Conservation (phyloP, 345 rosid genomes). For the Populus simonii region DNA sequence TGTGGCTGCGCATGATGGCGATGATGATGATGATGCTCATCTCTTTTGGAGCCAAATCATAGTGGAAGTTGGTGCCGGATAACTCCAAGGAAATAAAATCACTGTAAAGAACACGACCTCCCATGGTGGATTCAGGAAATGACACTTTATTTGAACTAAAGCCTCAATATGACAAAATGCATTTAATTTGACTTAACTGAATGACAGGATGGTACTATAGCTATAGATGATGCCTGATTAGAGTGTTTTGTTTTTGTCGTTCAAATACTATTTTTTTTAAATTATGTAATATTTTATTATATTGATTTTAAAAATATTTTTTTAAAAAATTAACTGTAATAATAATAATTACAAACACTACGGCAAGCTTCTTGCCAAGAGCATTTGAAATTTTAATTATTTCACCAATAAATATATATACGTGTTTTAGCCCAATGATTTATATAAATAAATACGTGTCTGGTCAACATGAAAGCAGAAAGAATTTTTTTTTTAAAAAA, state of each 20-base stretch:
- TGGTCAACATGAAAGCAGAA: not conserved
- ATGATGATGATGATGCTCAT: conserved; percentile 1
- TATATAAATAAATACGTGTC: not conserved
- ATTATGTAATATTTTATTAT: too few species aligned
- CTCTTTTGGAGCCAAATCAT: conserved; percentile 23
- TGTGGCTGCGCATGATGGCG: not conserved
- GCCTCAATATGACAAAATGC: not conserved
- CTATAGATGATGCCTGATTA: too few species aligned
- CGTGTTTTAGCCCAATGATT: not conserved
- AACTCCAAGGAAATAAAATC: not conserved
- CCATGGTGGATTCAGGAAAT: too few species aligned
- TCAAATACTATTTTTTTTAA: too few species aligned
- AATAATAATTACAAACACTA: too few species aligned
- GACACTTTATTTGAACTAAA: not conserved
- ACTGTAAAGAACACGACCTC: not conserved
- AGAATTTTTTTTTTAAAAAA: too few species aligned
- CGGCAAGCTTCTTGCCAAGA: not conserved
- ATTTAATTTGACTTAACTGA: not conserved
- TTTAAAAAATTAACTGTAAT: too few species aligned
- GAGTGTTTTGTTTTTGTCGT: too few species aligned
- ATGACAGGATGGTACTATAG: too few species aligned
- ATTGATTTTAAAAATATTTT: too few species aligned
- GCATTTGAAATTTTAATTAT: not conserved
- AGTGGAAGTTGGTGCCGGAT: not conserved
- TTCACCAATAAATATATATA: too few species aligned